Base-by-base conservation (phyloP, 192 early-diverging fungal genomes). In the Radiomyces spectabilis region DNA sequence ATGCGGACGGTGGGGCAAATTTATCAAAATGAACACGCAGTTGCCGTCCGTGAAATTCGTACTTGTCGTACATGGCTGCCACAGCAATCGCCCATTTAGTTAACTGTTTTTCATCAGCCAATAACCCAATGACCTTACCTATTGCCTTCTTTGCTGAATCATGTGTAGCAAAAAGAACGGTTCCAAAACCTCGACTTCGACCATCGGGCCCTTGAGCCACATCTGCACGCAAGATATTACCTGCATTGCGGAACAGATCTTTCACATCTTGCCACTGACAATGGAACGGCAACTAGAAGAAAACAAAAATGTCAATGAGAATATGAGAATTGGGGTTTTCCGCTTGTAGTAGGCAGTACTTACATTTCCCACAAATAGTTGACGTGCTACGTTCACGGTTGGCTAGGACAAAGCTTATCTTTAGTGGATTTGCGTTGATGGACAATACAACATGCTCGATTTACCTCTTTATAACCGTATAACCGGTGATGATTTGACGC, bases 201-300 rank as follows among this genome's bases (percentile, higher is more conserved):
- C 87, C 87, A 63, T 81, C 75, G 19, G 42, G 63, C 57, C 78
- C 79, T 19, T 65, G 61, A 13, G 77, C 75, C 16, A 92, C 74
- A 54, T 92, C 86, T 26, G 84, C 87, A 4, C 85, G 66, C 31
- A 82, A 53, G 26, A 89, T 79, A 30, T 75, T 75, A 26, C 88
- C 86, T 25, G 76, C 72, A 51, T 78, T 70, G 24, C 83, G 75
- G 64, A 92, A 88, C 31, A 85, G 71, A 61, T 89, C 85, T 69
- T 90, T 90, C 24, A 92, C 67, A 49, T 92, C 89, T 51, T 88
- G 84, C 88, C 87, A 89, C 50, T 86, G 81, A 38, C 83, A 81
- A 46, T 73, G 76, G 56, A 83, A 89, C 10, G 85, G 81, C 18
- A 91, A 68, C 76, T 78, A 53, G 52, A 7, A 24, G 52, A 34